Conservation (phyloP, 225 moss, liverwort and hornwort species). For the Bryoerythrophyllum caledonicum region DNA sequence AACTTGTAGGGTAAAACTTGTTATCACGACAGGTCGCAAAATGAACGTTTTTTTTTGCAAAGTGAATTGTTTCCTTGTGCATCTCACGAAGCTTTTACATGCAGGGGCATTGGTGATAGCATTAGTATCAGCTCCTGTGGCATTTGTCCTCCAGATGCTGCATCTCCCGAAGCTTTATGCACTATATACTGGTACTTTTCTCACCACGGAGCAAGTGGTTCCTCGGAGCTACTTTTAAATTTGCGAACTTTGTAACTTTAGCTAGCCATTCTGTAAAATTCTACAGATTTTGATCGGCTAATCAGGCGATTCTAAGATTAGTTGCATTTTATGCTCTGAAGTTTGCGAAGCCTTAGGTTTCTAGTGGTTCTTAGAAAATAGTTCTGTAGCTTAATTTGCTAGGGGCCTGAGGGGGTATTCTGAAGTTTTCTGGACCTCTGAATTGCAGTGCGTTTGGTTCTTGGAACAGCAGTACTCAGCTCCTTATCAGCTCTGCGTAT, state of each 20-base stretch:
- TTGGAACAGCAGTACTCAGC: constrained; percentile 75
- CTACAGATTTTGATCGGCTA: constrained; percentile 8
- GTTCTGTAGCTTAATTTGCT: constrained; percentile 14
- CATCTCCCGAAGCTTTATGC: constrained; percentile 74
- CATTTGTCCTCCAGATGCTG: constrained; percentile 49
- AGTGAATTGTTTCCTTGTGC: constrained; percentile 21
- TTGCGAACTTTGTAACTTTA: background rate
- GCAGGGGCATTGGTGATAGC: constrained; percentile 80
- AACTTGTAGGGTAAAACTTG: constrained; percentile 20
- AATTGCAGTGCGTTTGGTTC: constrained; percentile 72
- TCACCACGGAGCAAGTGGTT: constrained; percentile 10
- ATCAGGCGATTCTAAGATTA: background rate
- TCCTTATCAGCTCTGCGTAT: constrained; percentile 68
- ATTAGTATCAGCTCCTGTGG: constrained; percentile 64
- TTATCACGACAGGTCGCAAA: background rate
- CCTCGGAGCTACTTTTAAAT: constrained; percentile 3
- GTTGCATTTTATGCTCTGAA: constrained; percentile 21
- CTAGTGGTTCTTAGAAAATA: background rate
- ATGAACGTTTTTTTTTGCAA: constrained; percentile 3
- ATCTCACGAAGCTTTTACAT: constrained; percentile 16
- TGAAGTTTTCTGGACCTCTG: constrained; percentile 29
- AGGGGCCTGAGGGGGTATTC: constrained; percentile 2
- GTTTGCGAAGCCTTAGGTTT: constrained; percentile 8
- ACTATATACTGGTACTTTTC: constrained; percentile 61
- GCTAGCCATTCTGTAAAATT: constrained; percentile 5